Evolutionary conservation across 495 filamentous ascomycete genomes (phyloP), one percentile per base, ranked within the genome.

Genomic region (Cercophora newfieldiana): DNA sequence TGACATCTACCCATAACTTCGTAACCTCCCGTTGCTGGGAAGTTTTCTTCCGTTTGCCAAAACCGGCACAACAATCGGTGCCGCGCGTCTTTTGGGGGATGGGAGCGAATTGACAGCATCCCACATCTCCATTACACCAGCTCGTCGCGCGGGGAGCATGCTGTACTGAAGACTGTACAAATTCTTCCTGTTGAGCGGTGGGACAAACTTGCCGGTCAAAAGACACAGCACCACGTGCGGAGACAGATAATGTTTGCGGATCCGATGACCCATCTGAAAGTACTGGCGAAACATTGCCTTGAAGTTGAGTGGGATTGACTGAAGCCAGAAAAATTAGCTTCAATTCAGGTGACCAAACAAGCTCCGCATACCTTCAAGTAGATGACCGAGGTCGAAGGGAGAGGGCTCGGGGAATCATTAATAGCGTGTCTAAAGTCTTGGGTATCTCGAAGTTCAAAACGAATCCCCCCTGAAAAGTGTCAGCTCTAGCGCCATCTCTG

Each of bases 81-180:
- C 62, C 3, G 71, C 64, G 58, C 73, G 58, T 31, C 74, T 78
- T 70, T 75, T 78, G 7, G 77, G 66, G 14, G 77, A 83, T 1
- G 86, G 92, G 64, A 97, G 77, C 24, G 79, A 80, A 55, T 79
- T 82, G 8, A 83, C 66, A 57, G 88, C 84, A 29, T 85, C 78
- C 96, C 96, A 99, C 67, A 97, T 88, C 73, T 97, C 93, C 66
- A 82, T 76, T 57, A 97, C 88, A 1, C 91, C 87, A 0, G 91
- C 91, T 6, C 95, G 82, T 48, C 82, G 87, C 12, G 91, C 89
- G 5, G 95, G 95, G 30, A 99, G 82, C 96, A 98, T 98, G 79
- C 91, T 95, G 78, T 99, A 99, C 78, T 99, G 95, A 71, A 99
- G 87, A 64, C 91, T 94, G 78, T 99, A 99, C 51, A 99, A 82